Evolutionary conservation across 176 grass and related monocot genomes (phyloP), one percentile per base, ranked within the genome.

Genomic region (Carex myosuroides): DNA sequence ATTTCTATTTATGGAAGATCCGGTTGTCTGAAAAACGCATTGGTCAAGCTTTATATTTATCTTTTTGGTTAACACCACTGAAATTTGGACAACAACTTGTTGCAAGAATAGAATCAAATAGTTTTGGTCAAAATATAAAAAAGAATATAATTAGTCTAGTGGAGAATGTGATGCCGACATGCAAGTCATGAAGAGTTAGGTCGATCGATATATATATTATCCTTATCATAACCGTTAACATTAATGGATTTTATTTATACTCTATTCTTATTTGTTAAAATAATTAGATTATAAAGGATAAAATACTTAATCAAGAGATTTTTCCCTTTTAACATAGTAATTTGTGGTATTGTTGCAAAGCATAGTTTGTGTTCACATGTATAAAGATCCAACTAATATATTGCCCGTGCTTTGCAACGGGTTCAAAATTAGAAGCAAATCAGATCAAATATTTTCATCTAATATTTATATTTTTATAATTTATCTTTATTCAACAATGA

Each of bases 31-130:
- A 59, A 33, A 33, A 79, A 33, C 2, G 46, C 22, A 26, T 50
- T 39, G 1, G 42, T 13, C 42, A 74, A 74, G 70, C n/a, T 2
- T 74, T 74, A 14, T 26, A 74, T 48, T 11, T 11, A 11, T 60
- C 60, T 21, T 33, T 42, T 81, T 24, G 26, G 1, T 26, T 82
- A 14, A 20, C 42, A 64, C 59, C 79, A 22, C 35, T 63, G 16
- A 81, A 81, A 81, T 65, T 82, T 66, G 5, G 18, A 82, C 79
- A 82, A 82, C 30, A 82, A 81, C 30, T 64, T 44, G 79, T 42
- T 57, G 26, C 8, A 24, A 60, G 79, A 81, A 81, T 81, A 81
- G 39, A 50, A 64, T 50, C 13, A 22, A 22, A 41, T 18, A 65
- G n/a, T 64, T 52, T 74, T 29, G 3, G 4, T 53, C 41, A 74